Conservation (phyloP, 192 early-diverging fungal genomes). For the Linnemannia zychae region DNA sequence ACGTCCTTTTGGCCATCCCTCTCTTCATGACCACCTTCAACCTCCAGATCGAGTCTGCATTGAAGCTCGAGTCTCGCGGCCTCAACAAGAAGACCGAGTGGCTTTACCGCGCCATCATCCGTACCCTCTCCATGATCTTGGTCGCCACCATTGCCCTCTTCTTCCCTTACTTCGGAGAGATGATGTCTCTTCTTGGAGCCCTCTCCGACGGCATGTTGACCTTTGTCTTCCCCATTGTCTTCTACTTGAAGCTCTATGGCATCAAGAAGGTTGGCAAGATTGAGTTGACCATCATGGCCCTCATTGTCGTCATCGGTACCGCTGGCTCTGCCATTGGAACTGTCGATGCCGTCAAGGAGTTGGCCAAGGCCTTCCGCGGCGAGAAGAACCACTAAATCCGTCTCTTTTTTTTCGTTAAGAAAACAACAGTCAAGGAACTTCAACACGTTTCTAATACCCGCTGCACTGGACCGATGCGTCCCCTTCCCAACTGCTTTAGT, state of each 20-base stretch:
- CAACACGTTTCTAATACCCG: slow-evolving; percentile 23
- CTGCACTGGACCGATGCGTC: neutral
- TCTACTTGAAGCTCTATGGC: slow-evolving; percentile 68
- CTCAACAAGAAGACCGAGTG: slow-evolving; percentile 57
- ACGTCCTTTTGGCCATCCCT: slow-evolving; percentile 77
- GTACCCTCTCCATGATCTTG: slow-evolving; percentile 61
- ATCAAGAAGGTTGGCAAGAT: slow-evolving; percentile 50
- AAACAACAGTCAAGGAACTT: neutral
- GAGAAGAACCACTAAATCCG: slow-evolving; percentile 21
- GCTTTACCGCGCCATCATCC: slow-evolving; percentile 60
- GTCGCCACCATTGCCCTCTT: slow-evolving; percentile 61
- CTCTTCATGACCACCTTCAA: slow-evolving; percentile 75
- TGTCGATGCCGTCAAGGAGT: slow-evolving; percentile 69
- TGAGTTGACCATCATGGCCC: slow-evolving; percentile 34
- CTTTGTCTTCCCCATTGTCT: slow-evolving; percentile 70
- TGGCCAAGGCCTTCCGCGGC: slow-evolving; percentile 66
- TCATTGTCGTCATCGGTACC: slow-evolving; percentile 65
- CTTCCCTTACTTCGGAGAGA: slow-evolving; percentile 74
- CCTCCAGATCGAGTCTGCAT: slow-evolving; percentile 69
- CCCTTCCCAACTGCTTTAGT: neutral
- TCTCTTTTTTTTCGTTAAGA: too few species aligned
- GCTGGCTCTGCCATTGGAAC: slow-evolving; percentile 74
- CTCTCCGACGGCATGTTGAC: slow-evolving; percentile 67
- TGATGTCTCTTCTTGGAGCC: slow-evolving; percentile 75
- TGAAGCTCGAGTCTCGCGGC: slow-evolving; percentile 61